Evolutionary conservation across 129 eudicot genomes (phyloP).

Genomic region (Centrapalus pauciflorus): DNA sequence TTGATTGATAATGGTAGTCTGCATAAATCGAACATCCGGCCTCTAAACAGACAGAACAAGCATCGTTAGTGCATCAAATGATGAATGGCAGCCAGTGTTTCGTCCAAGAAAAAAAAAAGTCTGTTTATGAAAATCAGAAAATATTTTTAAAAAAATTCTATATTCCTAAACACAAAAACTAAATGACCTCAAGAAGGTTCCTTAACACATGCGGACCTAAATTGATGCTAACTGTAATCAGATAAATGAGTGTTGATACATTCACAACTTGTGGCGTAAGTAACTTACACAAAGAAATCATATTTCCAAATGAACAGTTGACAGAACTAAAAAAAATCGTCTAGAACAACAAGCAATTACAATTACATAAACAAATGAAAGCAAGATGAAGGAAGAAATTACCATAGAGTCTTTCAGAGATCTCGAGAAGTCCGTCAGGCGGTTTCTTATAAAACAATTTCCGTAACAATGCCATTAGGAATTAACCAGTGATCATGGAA

Average conservation of each 20-base stretch:
- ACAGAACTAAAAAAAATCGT: neutral
- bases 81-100: neutral
- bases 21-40: neutral
- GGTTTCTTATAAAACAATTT: slow-evolving; percentile 74
- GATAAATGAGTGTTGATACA: neutral
- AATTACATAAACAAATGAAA: neutral
- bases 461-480: slow-evolving; percentile 76
- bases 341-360: neutral
- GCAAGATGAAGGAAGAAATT: neutral
- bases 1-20: neutral
- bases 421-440: slow-evolving; percentile 92
- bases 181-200: neutral
- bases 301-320: neutral
- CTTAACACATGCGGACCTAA: neutral
- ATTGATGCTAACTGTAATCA: too few relatives aligned
- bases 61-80: neutral
- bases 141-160: too few relatives aligned
- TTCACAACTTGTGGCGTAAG: neutral
- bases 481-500: neutral
- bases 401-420: slow-evolving; percentile 86
- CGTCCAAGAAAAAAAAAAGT: too few relatives aligned
- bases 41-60: neutral
- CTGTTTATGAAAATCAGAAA: neutral
- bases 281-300: neutral
- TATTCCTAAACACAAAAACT: neutral